Evolutionary conservation across 2,329 filamentous ascomycete genomes (phyloP).

Genomic region (Shiraia sp.): DNA sequence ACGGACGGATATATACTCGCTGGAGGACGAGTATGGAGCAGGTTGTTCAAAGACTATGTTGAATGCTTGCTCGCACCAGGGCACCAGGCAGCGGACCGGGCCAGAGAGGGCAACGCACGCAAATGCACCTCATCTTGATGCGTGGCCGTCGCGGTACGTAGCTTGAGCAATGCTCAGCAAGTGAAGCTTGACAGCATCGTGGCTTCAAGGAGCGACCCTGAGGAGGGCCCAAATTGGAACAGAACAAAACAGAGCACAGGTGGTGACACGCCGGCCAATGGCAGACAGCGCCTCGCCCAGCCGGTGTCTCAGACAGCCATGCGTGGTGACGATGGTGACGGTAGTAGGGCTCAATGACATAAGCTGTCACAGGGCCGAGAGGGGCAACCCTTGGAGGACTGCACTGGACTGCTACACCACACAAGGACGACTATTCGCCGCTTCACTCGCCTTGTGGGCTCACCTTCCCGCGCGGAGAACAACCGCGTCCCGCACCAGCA

Average conservation of each 20-base stretch:
- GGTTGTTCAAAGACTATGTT: constrained; percentile 15
- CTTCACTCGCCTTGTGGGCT: constrained; percentile 32
- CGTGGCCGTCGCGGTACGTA: constrained; percentile 36
- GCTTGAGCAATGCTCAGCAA: constrained; percentile 31
- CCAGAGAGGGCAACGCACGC: constrained; percentile 36
- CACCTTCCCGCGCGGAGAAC: constrained; percentile 7
- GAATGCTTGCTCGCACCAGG: constrained; percentile 29
- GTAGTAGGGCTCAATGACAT: constrained; percentile 28
- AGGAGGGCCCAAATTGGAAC: constrained; percentile 34
- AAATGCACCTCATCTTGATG: constrained; percentile 7
- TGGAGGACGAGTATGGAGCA: background rate
- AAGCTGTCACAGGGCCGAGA: constrained; percentile 20
- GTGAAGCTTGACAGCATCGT: constrained; percentile 36
- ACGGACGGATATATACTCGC: background rate
- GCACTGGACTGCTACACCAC: constrained; percentile 4
- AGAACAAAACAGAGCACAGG: constrained; percentile 30
- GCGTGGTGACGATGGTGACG: constrained; percentile 16
- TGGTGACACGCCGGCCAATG: constrained; percentile 31
- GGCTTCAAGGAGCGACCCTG: constrained; percentile 26
- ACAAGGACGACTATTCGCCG: constrained; percentile 17
- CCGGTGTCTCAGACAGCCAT: constrained; percentile 34
- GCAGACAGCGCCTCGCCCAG: constrained; percentile 30
- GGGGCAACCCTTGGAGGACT: constrained; percentile 14
- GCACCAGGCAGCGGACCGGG: constrained; percentile 29
- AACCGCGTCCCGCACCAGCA: constrained; percentile 19